Base-by-base conservation (phyloP, 192 early-diverging fungal genomes). In the Coemansia erecta region DNA sequence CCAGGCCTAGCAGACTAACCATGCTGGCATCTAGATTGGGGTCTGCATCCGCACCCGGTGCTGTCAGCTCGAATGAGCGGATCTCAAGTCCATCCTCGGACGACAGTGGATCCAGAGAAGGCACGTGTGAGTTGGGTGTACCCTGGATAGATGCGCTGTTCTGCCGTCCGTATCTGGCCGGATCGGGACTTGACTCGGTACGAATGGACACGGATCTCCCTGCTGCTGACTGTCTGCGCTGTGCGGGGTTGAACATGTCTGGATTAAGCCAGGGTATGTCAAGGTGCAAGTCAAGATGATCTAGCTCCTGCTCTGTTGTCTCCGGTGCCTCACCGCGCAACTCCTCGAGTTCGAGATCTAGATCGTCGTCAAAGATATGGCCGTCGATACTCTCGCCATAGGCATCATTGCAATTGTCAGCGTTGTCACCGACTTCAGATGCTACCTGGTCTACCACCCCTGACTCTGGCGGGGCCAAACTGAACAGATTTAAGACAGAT, bases 181-280 rank as follows among this genome's bases (percentile, higher is more conserved):
- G 43, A 14, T 56, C 66, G 0, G 52, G 52, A n/a, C 74, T 71
- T 8, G 68, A 57, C 37, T 77, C 74, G 0, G 61, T 59, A 12
- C 31, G 57, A 5, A 71, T 37, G 8, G 64, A 68, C 8, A 33
- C 24, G 4, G 60, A n/a, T n/a, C 53, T 55, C 42, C 60, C 40
- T 9, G 22, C 44, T 17, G 21, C 21, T 13, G 41, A 41, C 18
- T 48, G 35, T 14, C 49, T 60, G 21, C 24, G 64, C 22, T 33
- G 61, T 0, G 31, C n/a, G 0, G 45, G 21, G 4, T 64, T 22
- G 3, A 67, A 33, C 8, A 68, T 24, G 14, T 42, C 23, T 4
- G 64, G 65, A 18, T 77, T 67, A 17, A 77, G 69, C 74, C 74
- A 77, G 12, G 74, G 74, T 22, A 77, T 68, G 15, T 77, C 65